Conservation (phyloP, 2,329 filamentous ascomycete species). For the Aspergillus cejpii region DNA sequence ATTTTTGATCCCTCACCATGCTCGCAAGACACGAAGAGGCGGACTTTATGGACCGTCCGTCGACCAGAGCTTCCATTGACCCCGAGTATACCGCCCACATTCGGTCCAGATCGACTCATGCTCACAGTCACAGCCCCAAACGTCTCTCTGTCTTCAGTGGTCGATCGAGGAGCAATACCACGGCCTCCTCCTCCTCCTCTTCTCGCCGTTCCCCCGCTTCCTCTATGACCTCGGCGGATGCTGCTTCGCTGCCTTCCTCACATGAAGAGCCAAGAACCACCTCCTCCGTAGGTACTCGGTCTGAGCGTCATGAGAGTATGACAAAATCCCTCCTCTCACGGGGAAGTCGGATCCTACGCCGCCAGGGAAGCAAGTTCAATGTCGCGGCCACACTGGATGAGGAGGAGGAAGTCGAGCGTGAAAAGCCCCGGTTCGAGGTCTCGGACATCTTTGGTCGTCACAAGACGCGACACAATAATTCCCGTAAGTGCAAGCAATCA, state of each 20-base stretch:
- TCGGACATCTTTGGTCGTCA: conserved; percentile 30
- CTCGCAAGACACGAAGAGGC: conserved; percentile 9
- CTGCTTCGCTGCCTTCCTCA: conserved; percentile 23
- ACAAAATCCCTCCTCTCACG: conserved; percentile 40
- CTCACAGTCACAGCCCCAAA: conserved; percentile 34
- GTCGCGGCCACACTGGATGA: conserved; percentile 38
- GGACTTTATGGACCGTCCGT: conserved; percentile 22
- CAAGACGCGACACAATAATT: conserved; percentile 27
- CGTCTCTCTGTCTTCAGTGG: conserved; percentile 37
- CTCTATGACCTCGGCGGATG: conserved; percentile 36
- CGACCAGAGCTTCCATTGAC: conserved; percentile 26
- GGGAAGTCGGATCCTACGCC: conserved; percentile 43
- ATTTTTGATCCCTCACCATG: conserved; percentile 10
- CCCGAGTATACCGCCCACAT: conserved; percentile 31
- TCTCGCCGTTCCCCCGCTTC: conserved; percentile 43
- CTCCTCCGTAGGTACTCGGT: conserved; percentile 23
- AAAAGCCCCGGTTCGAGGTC: conserved; percentile 30
- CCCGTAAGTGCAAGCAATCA: conserved; percentile 32
- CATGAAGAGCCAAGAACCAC: conserved; percentile 28
- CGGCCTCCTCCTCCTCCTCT: conserved; percentile 46
- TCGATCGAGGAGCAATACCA: conserved; percentile 42
- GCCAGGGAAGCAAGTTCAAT: conserved; percentile 44
- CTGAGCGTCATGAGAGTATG: conserved; percentile 33
- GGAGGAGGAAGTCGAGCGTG: conserved; percentile 33
- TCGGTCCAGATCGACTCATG: conserved; percentile 34